Evolutionary conservation across 768 basidiomycete species (phyloP), one percentile per base, ranked within the genome.

Genomic region (Leccinum aurantiacum): DNA sequence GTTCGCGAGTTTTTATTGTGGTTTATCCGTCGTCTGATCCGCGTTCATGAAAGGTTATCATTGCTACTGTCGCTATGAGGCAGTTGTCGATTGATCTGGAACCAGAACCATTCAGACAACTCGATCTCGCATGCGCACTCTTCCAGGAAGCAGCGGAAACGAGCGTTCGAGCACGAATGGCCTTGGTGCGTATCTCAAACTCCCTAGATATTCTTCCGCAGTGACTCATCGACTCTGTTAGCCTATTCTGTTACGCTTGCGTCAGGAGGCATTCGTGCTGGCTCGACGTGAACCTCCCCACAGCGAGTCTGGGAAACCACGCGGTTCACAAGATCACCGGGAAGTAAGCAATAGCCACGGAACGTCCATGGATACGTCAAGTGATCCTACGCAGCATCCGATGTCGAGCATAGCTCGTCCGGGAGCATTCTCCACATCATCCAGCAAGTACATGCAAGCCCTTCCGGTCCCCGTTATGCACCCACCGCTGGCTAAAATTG

Each of bases 21-120:
- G 17, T 19, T 14, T 29, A 13, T 47, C 22, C 9, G 13, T 22
- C 50, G 27, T 19, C 41, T 38, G 44, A 63, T 29, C 50, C 11
- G 9, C 17, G 14, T 58, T 53, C 24, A 46, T 37, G 29, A 48
- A 47, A 85, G 84, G 73, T 86, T 14, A 75, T 84, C 31, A 73
- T 86, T 4, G 84, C 83, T 5, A 82, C 82, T 1, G 76, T 85
- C 22, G 84, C 85, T 4, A 80, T 81, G 44, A 75, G 77, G 52
- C 78, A 75, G 6, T 67, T 75, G 2, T 73, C 79, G 53, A 69
- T 83, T 6, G 70, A 78, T 50, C 67, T 86, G 15, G 71, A 79
- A 8, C 82, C 81, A 2, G 74, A 77, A 13, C 79, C 84, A 3
- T 67, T 83, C 17, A 70, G 74, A 22, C 74, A 81, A 64, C 78